Percentiles rank a stretch among this genome's conserved stretches.
phyloP scores from a whole-genome alignment of 805 yeast genomes.

The Phaffomyces thermotolerans region DNA sequence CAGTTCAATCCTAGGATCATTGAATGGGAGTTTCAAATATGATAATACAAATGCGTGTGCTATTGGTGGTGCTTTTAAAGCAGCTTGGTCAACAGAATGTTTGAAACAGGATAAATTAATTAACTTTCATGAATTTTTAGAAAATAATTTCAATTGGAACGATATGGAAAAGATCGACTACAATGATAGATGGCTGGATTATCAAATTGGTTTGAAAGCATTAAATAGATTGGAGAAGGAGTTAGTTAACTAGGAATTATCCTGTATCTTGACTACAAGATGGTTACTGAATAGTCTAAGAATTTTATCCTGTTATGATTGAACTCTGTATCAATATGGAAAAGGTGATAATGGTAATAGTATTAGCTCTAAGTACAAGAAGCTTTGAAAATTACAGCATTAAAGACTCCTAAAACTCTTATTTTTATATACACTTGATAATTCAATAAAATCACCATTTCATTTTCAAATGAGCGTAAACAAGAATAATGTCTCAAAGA shows the following conservation, averaged over 20 bases:
- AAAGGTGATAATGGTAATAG: too few relatives aligned
- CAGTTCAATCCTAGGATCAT: slow-evolving; percentile 58
- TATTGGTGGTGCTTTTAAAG: slow-evolving; percentile 82
- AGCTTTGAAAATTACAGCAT: slow-evolving; percentile 25
- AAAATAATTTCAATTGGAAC: slow-evolving; percentile 40
- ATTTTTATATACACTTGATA: too few relatives aligned
- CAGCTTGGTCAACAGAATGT: slow-evolving; percentile 53
- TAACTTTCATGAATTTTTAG: slow-evolving; percentile 39
- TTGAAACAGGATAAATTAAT: slow-evolving; percentile 9
- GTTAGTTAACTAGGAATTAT: slow-evolving; percentile 1
- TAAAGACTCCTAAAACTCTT: too few relatives aligned
- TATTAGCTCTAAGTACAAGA: slow-evolving; percentile 22
- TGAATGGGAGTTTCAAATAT: slow-evolving; percentile 57
- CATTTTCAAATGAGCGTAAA: slow-evolving; percentile 39
- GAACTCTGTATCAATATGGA: too few relatives aligned
- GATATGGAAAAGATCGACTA: slow-evolving; percentile 25
- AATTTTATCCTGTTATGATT: too few relatives aligned
- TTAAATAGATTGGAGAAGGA: slow-evolving; percentile 25
- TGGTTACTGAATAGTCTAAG: too few relatives aligned
- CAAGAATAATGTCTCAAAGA: slow-evolving; percentile 47
- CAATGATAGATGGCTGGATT: slow-evolving; percentile 24
- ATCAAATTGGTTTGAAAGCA: slow-evolving; percentile 25
- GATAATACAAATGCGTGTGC: slow-evolving; percentile 90
- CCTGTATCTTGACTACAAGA: background rate
- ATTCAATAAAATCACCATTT: slow-evolving; percentile 29